Percentiles rank a stretch among this genome's conserved stretches.
Conservation (phyloP, 495 filamentous ascomycete genomes). For the Physcia stellaris region DNA sequence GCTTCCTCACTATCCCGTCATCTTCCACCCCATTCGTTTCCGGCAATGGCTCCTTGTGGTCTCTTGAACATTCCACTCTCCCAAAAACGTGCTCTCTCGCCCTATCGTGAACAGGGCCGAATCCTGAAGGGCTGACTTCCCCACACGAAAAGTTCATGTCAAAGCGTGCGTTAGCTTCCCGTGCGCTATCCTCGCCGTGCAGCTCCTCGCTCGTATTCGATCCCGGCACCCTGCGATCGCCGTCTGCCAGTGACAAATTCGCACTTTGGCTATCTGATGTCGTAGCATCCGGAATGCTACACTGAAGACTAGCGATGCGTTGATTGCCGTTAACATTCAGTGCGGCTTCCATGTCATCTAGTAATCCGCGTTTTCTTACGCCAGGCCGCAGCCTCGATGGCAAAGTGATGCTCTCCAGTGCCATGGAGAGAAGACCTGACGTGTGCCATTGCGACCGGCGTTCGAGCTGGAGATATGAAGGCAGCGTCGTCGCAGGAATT, state of each 20-base stretch:
- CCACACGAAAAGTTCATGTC: constrained; percentile 47
- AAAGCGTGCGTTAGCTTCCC: constrained; percentile 25
- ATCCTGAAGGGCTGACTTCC: constrained; percentile 15
- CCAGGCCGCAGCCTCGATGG: constrained; percentile 54
- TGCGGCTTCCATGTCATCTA: constrained; percentile 53
- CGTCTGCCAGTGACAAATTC: constrained; percentile 9
- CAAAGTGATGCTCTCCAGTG: constrained; percentile 68
- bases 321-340: constrained; percentile 69
- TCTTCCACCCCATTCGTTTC: constrained; percentile 18
- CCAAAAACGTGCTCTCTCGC: constrained; percentile 46
- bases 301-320: constrained; percentile 60
- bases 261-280: constrained; percentile 8
- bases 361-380: constrained; percentile 29
- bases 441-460: constrained; percentile 62
- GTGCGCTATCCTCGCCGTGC: constrained; percentile 14
- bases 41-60: constrained; percentile 13
- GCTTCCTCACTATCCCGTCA: constrained; percentile 19
- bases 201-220: constrained; percentile 1
- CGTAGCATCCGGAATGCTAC: constrained; percentile 28
- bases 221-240: constrained; percentile 20
- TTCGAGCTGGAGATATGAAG: constrained; percentile 50
- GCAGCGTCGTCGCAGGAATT: constrained; percentile 40
- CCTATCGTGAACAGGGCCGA: constrained; percentile 12
- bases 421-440: constrained; percentile 61
- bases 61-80: constrained; percentile 34